A percentile compares a stretch with the other conserved stretches of the same genome.
Conservation (phyloP, 140 eudicot species). For the Oenanthe javanica region DNA sequence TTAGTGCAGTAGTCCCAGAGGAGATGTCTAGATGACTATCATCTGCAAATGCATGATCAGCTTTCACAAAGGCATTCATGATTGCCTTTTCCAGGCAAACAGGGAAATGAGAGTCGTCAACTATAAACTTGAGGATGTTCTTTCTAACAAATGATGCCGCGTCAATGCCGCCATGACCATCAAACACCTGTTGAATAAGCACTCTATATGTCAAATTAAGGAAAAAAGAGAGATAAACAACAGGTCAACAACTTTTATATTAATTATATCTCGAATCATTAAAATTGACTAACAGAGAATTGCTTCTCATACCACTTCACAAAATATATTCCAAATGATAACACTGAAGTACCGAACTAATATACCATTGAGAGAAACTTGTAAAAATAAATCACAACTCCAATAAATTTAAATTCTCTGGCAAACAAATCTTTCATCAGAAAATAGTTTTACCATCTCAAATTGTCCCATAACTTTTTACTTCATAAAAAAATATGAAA, state of each 20-base stretch:
- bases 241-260: background rate
- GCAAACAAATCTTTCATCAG: background rate
- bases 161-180: constrained; percentile 96
- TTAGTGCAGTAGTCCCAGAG: constrained; percentile 91
- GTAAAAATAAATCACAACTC: background rate
- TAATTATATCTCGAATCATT: background rate
- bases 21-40: constrained; percentile 67
- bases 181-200: constrained; percentile 58
- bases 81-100: constrained; percentile 59
- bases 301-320: background rate
- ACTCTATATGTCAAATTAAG: background rate
- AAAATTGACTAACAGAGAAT: background rate
- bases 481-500: background rate
- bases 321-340: background rate
- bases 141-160: constrained; percentile 68
- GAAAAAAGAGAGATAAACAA: background rate
- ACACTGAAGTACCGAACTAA: background rate
- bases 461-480: background rate
- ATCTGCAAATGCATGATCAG: constrained; percentile 79
- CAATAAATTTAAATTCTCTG: background rate
- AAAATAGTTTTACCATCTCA: background rate
- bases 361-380: background rate
- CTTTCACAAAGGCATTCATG: constrained; percentile 63
- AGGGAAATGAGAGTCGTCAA: constrained; percentile 70
- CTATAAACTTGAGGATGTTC: constrained; percentile 60